These are phyloP conservation scores for Sistotremastrum niveocremeum DNA, from an alignment of 768 basidiomycete species.

Conservation along the genomic window DNA sequence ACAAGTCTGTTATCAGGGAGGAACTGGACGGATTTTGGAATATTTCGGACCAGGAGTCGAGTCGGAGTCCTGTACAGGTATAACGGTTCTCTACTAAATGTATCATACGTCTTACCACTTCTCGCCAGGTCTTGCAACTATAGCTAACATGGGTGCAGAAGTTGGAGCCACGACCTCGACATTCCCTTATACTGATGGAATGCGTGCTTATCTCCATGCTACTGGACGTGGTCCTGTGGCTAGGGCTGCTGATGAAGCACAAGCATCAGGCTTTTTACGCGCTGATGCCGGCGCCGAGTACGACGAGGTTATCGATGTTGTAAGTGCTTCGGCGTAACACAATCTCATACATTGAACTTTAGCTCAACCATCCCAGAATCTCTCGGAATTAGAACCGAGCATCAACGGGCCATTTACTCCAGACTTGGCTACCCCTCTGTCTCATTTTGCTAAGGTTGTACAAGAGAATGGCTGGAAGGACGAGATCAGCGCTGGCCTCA, in stretches of 20 bases:
- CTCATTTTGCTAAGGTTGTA: constrained; percentile 71
- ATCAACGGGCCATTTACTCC: constrained; percentile 98
- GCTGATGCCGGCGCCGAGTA: constrained; percentile 87
- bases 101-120: not conserved
- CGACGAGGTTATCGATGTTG: constrained; percentile 89
- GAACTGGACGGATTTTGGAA: constrained; percentile 90
- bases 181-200: constrained; percentile 87
- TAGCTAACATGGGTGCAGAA: constrained; percentile 99
- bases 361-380: constrained; percentile 37
- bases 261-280: constrained; percentile 57
- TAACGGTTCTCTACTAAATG: constrained; percentile 2
- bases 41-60: constrained; percentile 92
- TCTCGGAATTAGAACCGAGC: constrained; percentile 80
- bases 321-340: constrained; percentile 25
- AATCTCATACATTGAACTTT: not conserved
- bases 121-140: constrained; percentile 67
- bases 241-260: constrained; percentile 73
- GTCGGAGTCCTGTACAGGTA: constrained; percentile 85
- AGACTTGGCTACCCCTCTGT: constrained; percentile 87
- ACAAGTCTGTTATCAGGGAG: constrained; percentile 43
- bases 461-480: constrained; percentile 87
- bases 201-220: constrained; percentile 81
- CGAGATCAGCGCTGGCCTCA: constrained; percentile 79
- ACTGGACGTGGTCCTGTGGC: constrained; percentile 84
- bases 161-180: constrained; percentile 99